Evolutionary conservation across 2,329 filamentous ascomycete species (phyloP).

Genomic region (Colletotrichum aenigma): DNA sequence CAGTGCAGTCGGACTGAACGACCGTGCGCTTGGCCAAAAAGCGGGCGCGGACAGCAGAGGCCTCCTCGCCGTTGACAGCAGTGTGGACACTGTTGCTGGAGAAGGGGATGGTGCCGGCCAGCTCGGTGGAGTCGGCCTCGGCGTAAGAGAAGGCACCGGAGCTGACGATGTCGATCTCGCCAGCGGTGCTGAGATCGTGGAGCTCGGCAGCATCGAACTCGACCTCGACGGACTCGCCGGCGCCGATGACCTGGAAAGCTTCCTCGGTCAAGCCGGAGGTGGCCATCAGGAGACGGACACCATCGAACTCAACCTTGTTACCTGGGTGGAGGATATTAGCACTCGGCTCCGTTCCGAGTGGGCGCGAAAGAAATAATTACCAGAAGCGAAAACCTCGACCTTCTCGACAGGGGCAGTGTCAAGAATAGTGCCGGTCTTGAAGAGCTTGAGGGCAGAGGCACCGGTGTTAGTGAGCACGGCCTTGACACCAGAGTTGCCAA

Average conservation of each 20-base stretch:
- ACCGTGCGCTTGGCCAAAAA: conserved; percentile 54
- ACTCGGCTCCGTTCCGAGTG: background rate
- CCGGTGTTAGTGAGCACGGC: conserved; percentile 55
- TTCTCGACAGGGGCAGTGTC: conserved; percentile 55
- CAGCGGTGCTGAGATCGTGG: conserved; percentile 56
- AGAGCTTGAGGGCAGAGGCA: conserved; percentile 45
- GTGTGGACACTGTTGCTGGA: conserved; percentile 63
- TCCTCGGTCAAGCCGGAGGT: conserved; percentile 48
- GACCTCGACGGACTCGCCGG: conserved; percentile 54
- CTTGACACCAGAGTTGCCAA: conserved; percentile 52
- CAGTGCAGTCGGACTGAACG: conserved; percentile 59
- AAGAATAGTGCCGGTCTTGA: conserved; percentile 54
- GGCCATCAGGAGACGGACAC: conserved; percentile 54
- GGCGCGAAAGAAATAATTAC: conserved; percentile 29
- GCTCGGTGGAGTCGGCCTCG: conserved; percentile 53
- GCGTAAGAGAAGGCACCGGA: conserved; percentile 62
- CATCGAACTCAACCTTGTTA: conserved; percentile 51
- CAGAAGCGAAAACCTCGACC: conserved; percentile 48
- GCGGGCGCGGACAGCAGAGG: conserved; percentile 51
- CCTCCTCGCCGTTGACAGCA: conserved; percentile 59
- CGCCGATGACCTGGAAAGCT: conserved; percentile 53
- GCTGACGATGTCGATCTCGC: conserved; percentile 59
- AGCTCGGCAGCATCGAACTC: conserved; percentile 60
- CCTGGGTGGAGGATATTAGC: background rate
- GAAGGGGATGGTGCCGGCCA: conserved; percentile 61